These are phyloP conservation scores for Phallus indusiatus DNA, from an alignment of 768 basidiomycete genomes.

Conservation along the genomic window DNA sequence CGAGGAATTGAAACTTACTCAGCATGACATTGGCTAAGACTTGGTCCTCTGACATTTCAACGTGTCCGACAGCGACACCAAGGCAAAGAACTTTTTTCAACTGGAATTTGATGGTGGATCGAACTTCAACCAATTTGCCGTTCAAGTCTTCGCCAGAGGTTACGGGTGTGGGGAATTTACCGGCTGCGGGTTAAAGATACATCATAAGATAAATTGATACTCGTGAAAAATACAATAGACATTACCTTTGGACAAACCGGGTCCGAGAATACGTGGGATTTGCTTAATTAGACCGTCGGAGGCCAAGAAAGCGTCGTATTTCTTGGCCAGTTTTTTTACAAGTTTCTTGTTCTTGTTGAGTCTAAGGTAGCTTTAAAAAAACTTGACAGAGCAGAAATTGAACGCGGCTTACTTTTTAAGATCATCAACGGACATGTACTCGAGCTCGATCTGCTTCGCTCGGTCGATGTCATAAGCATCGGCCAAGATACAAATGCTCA, in stretches of 20 bases:
- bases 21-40: conserved; percentile 97
- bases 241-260: conserved; percentile 96
- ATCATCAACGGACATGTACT: conserved; percentile 99
- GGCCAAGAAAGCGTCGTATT: conserved; percentile 97
- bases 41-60: conserved; percentile 97
- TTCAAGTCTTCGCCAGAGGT: conserved; percentile 82
- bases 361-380: conserved; percentile 30
- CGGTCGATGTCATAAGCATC: conserved; percentile 98
- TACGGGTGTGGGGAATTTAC: conserved; percentile 98
- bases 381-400: neutral
- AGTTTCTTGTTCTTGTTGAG: conserved; percentile 99
- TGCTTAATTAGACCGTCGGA: conserved; percentile 99
- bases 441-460: conserved; percentile 94
- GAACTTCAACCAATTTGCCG: conserved; percentile 90
- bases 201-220: neutral
- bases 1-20: conserved; percentile 37
- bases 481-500: conserved; percentile 99
- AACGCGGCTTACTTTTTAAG: conserved; percentile 75
- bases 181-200: conserved; percentile 46
- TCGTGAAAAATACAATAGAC: conserved; percentile 2
- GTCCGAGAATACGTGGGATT: conserved; percentile 98
- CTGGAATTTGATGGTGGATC: conserved; percentile 99
- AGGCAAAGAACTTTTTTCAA: conserved; percentile 98
- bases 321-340: conserved; percentile 99
- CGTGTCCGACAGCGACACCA: conserved; percentile 97